phyloP scores from a whole-genome alignment of 2,329 filamentous ascomycete species.

The Epichloe elymi region DNA sequence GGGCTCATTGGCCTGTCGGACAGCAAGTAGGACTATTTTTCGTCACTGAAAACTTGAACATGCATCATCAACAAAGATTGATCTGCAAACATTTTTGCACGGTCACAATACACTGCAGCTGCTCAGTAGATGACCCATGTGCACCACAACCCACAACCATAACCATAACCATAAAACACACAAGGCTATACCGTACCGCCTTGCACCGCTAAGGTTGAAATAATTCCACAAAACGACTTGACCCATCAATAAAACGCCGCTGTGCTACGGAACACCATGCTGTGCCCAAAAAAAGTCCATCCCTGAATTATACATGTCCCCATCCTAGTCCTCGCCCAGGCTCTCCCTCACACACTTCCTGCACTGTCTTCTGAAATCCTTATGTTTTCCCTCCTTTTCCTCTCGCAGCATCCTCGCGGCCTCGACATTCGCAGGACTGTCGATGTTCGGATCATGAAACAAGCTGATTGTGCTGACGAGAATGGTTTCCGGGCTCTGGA shows the following conservation, averaged over 20 bases:
- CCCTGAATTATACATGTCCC: neutral
- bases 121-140: neutral
- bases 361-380: slow-evolving; percentile 68
- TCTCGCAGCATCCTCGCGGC: slow-evolving; percentile 80
- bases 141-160: neutral
- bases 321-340: slow-evolving; percentile 52
- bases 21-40: neutral
- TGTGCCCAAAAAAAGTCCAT: neutral
- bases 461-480: slow-evolving; percentile 85
- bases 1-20: slow-evolving; percentile 45
- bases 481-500: slow-evolving; percentile 95
- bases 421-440: slow-evolving; percentile 90
- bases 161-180: neutral
- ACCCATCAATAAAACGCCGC: neutral
- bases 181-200: neutral
- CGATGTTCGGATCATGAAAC: slow-evolving; percentile 84
- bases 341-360: slow-evolving; percentile 71
- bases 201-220: neutral
- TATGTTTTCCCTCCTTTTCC: slow-evolving; percentile 46
- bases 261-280: neutral
- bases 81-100: neutral
- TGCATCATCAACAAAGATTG: neutral
- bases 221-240: neutral
- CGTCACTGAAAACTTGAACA: neutral
- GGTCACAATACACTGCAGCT: too few species aligned